These are phyloP conservation scores for Euryodendron excelsum DNA, from an alignment of 148 eudicot species.

Conservation along the genomic window DNA sequence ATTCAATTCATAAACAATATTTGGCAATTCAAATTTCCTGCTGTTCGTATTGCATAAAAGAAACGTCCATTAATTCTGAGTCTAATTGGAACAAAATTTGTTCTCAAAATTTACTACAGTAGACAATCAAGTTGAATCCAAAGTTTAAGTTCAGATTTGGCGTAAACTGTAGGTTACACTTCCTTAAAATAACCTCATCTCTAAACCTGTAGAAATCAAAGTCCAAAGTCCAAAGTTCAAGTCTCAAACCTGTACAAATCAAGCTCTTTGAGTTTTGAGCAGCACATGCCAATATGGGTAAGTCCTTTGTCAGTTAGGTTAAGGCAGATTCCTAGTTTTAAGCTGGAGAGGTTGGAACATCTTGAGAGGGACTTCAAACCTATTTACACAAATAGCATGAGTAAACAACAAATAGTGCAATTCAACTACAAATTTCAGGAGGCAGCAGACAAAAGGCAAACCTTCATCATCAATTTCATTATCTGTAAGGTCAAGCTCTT, in stretches of 20 bases:
- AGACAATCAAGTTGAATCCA: not conserved
- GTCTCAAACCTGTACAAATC: slow-evolving; percentile 77
- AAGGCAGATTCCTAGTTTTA: slow-evolving; percentile 84
- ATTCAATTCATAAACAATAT: not conserved
- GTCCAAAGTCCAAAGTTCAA: no score
- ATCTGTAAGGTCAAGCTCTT: slow-evolving; percentile 94
- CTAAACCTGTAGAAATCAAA: not conserved
- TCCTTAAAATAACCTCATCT: not conserved
- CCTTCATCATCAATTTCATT: slow-evolving; percentile 91
- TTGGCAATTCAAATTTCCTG: not conserved
- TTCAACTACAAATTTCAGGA: not conserved
- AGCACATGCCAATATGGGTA: slow-evolving; percentile 54
- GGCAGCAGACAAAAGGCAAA: slow-evolving; percentile 16
- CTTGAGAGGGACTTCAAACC: slow-evolving; percentile 83
- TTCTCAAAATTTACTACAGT: not conserved
- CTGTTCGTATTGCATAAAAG: not conserved
- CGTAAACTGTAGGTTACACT: not conserved
- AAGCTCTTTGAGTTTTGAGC: slow-evolving; percentile 76
- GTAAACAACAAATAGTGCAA: slow-evolving; percentile 4
- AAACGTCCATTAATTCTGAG: not conserved
- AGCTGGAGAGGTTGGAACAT: slow-evolving; percentile 55
- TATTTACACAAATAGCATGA: slow-evolving; percentile 25
- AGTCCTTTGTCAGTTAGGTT: slow-evolving; percentile 78
- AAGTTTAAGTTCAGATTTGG: not conserved
- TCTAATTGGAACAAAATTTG: not conserved